A percentile compares a stretch with the other conserved stretches of the same genome.
Conservation (phyloP, 768 basidiomycete species). For the Termitomyces sp. region DNA sequence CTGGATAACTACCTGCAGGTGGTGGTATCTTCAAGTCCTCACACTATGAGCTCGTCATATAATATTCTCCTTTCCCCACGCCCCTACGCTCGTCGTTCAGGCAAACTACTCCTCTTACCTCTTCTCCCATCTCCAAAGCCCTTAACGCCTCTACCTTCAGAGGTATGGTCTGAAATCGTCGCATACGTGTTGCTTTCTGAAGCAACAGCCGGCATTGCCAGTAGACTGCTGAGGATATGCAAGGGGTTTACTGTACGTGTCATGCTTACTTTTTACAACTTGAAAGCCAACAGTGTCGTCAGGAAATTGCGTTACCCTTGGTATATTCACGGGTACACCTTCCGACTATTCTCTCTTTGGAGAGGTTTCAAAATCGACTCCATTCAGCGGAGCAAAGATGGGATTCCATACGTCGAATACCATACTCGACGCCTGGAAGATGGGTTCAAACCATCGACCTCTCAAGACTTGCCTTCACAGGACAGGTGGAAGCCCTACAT, state of each 20-base stretch:
- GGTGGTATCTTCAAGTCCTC: no score
- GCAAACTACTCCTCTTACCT: conserved; percentile 60
- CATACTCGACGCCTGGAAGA: conserved; percentile 82
- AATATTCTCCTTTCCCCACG: conserved; percentile 58
- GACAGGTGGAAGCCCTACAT: conserved; percentile 41
- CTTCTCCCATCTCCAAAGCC: conserved; percentile 53
- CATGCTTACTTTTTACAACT: neutral
- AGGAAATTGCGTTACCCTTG: conserved; percentile 66
- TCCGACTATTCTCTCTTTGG: conserved; percentile 35
- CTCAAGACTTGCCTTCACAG: conserved; percentile 39
- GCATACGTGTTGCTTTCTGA: conserved; percentile 26
- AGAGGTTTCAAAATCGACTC: conserved; percentile 54
- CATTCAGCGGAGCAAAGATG: conserved; percentile 66
- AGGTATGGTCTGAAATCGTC: conserved; percentile 68
- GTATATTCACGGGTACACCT: conserved; percentile 55
- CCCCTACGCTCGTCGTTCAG: conserved; percentile 54
- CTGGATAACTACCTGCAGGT: no score
- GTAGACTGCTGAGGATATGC: conserved; percentile 36
- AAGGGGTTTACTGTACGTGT: conserved; percentile 38
- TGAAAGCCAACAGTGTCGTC: neutral
- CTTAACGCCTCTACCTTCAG: conserved; percentile 53
- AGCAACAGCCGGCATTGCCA: conserved; percentile 18
- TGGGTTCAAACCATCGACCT: conserved; percentile 80
- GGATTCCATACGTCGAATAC: conserved; percentile 86
- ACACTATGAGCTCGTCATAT: conserved; percentile 16